Evolutionary conservation across 1,139 yeast species (phyloP).

Genomic region (Keqinozyma sinolaborantium): DNA sequence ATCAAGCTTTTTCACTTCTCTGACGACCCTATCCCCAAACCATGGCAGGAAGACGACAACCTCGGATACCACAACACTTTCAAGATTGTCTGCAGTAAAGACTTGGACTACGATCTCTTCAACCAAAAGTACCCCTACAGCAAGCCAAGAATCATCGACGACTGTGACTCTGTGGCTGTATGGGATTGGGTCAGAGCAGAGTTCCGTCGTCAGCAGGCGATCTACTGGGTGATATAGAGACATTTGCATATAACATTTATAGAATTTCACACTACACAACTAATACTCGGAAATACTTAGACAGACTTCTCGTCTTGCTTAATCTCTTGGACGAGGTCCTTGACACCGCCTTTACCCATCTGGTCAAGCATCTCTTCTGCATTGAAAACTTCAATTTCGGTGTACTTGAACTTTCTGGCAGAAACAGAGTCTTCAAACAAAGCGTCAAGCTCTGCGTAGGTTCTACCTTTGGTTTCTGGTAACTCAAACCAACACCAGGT

Average conservation of each 20-base stretch:
- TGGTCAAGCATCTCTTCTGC: constrained; percentile 30
- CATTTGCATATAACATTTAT: no score
- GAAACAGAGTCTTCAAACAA: constrained; percentile 41
- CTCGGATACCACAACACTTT: constrained; percentile 20
- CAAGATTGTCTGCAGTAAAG: constrained; percentile 22
- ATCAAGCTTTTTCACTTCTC: constrained; percentile 38
- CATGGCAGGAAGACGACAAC: constrained; percentile 33
- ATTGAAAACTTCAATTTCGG: constrained; percentile 29
- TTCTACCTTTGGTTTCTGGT: constrained; percentile 58
- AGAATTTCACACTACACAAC: no score
- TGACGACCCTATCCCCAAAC: constrained; percentile 46
- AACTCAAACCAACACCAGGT: constrained; percentile 51
- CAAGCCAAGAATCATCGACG: constrained; percentile 27
- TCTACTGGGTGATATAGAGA: neutral
- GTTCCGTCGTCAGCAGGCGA: neutral
- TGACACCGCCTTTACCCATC: constrained; percentile 34
- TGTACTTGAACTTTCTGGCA: constrained; percentile 39
- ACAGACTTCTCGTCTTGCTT: no score
- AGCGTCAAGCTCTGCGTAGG: constrained; percentile 57
- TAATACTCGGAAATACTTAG: no score
- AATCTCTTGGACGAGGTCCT: constrained; percentile 21
- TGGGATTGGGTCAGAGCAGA: constrained; percentile 26
- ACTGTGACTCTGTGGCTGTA: constrained; percentile 29
- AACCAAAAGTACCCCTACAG: constrained; percentile 18
- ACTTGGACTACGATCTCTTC: constrained; percentile 13